phyloP scores from a whole-genome alignment of 1,284 basidiomycete genomes.

The Xerocomus amazonicus region DNA sequence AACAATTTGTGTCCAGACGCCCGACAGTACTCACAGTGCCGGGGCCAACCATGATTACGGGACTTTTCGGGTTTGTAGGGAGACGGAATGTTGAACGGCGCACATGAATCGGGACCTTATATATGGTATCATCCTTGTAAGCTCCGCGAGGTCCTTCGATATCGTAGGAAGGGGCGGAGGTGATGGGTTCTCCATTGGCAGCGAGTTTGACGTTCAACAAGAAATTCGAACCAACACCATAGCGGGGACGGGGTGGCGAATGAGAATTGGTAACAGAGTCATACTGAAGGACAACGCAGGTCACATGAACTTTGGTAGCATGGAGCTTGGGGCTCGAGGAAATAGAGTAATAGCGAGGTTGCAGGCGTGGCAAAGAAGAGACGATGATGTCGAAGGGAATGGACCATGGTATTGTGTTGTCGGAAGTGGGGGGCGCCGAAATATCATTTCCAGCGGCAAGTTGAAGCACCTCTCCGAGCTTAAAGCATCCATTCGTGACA shows the following conservation, averaged over 20 bases:
- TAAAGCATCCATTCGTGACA: constrained; percentile 80
- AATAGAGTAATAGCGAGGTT: constrained; percentile 98
- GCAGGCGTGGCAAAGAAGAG: constrained; percentile 87
- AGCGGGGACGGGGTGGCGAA: constrained; percentile 62
- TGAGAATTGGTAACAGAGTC: constrained; percentile 58
- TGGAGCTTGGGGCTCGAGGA: constrained; percentile 94
- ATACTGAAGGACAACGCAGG: constrained; percentile 92
- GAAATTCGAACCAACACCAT: constrained; percentile 90
- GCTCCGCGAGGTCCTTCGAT: constrained; percentile 87
- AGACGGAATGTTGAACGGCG: constrained; percentile 94
- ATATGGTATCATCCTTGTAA: constrained; percentile 68
- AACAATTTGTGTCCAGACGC: neutral
- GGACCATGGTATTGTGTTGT: constrained; percentile 81
- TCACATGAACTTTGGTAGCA: constrained; percentile 88
- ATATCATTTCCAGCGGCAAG: constrained; percentile 80
- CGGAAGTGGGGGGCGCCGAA: constrained; percentile 48
- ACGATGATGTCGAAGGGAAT: constrained; percentile 98
- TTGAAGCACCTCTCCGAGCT: constrained; percentile 89
- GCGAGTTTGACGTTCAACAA: constrained; percentile 87
- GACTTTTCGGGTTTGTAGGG: constrained; percentile 96
- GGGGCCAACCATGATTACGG: constrained; percentile 98
- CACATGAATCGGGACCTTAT: constrained; percentile 91
- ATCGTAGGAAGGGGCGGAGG: constrained; percentile 70
- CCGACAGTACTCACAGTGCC: constrained; percentile 72
- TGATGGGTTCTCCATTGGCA: constrained; percentile 53